Evolutionary conservation across 495 filamentous ascomycete genomes (phyloP), one percentile per base, ranked within the genome.

Genomic region (Podospora tetraspora): DNA sequence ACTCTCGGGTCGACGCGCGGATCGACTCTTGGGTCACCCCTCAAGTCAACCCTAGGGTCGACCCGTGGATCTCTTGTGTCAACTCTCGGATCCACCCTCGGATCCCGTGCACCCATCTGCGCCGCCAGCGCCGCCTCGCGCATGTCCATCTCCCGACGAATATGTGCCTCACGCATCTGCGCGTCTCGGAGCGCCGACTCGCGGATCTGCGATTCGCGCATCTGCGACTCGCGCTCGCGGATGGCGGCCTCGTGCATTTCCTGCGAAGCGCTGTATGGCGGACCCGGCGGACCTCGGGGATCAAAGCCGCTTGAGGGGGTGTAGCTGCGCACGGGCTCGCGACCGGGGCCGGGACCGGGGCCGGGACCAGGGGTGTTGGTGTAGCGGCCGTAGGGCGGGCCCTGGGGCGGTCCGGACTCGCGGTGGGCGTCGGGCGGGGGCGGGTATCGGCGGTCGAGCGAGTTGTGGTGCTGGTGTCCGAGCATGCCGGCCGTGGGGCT

Each of bases 381-480:
- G 29, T 78, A 79, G 10, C 77, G 68, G 2, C 63, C 58, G 29
- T 77, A 78, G 3, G 72, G 73, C 57, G 61, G 73, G 22, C 63
- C 72, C 83, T 86, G 69, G 6, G 69, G 70, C 8, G 66, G 67
- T 30, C 24, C 68, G 9, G 66, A 68, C 56, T 75, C 71, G 12
- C 74, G 59, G 8, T 70, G 68, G 1, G 58, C 37, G 30, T 75
- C 75, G 11, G 71, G 64, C 3, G 61, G 64, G 8, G 62, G 57
- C 0, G 52, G 63, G 70, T 75, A 79, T 9, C 76, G 71, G 8
- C 69, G 61, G 5, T 70, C 71, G 0, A 77, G 61, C 0, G 77
- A 76, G 8, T 43, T 34, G 30, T 73, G 68, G 16, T 77, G 75
- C 56, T 75, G 73, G 34, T 75, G 77, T 19, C 68, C 60, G 27